Base-by-base conservation (phyloP, 1,284 basidiomycete genomes). In the Leucoagaricus sp. region DNA sequence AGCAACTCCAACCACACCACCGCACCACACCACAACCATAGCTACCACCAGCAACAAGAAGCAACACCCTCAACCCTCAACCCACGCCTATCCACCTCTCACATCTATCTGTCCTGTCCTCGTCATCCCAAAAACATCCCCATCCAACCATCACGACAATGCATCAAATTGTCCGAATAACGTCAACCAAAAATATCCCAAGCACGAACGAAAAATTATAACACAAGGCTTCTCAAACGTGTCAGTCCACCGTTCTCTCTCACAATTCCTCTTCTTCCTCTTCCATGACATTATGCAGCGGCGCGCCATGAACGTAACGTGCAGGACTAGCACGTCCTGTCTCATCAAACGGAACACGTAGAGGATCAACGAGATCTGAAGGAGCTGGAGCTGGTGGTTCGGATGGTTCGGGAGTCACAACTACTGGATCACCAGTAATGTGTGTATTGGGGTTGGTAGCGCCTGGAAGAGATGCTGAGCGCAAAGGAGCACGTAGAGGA, bases 271-370 rank as follows among this genome's bases (percentile, higher is more conserved):
- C 87, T 63, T 92, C 89, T 57, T 86, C 84, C 65, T 92, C 91
- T 67, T 93, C 91, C 49, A 90, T 28, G 29, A 93, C 91, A 63
- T 93, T 93, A 60, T 94, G 89, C 65, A 95, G 75, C 25, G 93
- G 93, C 25, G 90, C 90, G 33, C 93, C 93, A 67, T 95, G 93
- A 31, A 91, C 74, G 67, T 95, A 94, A 50, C 91, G 82, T 36
- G 75, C 82, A 5, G 92, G 91, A 65, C 86, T 89, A 10, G 76
- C 72, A 59, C 81, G 67, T 52, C 86, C 78, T 56, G 80, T 64
- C 57, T 86, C 75, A 61, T 78, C 74, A 15, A 75, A 62, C n/a
- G 64, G 25, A 2, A 70, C 59, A 0, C 63, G 65, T 6, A 74
- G 72, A 2, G 73, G 70, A 36, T 73, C 71, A 6, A 69, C 63